Conservation (phyloP, 1,284 basidiomycete genomes). For the Cryptococcus floricola region DNA sequence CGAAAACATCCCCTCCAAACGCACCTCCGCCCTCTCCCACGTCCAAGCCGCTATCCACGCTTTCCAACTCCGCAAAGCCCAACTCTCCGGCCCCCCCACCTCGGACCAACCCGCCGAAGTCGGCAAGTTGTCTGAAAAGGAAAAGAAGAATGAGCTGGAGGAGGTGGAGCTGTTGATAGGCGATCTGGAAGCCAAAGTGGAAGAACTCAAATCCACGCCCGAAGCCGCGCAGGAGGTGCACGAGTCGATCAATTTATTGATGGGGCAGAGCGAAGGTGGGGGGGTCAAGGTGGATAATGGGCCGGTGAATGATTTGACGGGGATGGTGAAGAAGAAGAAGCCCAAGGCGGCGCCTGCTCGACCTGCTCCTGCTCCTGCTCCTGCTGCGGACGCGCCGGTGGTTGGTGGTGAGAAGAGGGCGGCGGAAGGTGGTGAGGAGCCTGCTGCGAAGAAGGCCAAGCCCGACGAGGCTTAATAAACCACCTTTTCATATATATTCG, state of each 20-base stretch:
- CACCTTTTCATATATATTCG: neutral
- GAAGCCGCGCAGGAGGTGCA: conserved; percentile 54
- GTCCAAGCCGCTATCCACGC: conserved; percentile 72
- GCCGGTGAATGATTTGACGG: conserved; percentile 72
- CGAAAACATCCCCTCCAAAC: conserved; percentile 73
- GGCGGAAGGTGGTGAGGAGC: conserved; percentile 53
- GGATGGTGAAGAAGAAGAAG: conserved; percentile 77
- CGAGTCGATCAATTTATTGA: conserved; percentile 44
- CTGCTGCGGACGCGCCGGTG: conserved; percentile 9
- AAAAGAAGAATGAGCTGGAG: conserved; percentile 70
- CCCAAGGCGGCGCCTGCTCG: conserved; percentile 35
- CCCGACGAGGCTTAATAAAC: conserved; percentile 47
- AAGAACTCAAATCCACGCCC: conserved; percentile 76
- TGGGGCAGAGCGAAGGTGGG: conserved; percentile 24
- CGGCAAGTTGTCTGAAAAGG: conserved; percentile 57
- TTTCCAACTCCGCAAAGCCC: conserved; percentile 63
- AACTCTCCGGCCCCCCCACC: conserved; percentile 53
- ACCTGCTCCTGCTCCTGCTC: conserved; percentile 20
- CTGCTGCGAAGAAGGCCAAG: conserved; percentile 61
- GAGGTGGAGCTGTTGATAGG: conserved; percentile 70
- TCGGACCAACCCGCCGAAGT: conserved; percentile 46
- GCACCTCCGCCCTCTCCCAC: conserved; percentile 72
- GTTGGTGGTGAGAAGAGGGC: conserved; percentile 33
- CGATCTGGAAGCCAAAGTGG: conserved; percentile 80
- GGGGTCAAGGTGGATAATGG: conserved; percentile 25